Evolutionary conservation across 208 protist species (phyloP).

Genomic region (Trypanosoma lewisi): DNA sequence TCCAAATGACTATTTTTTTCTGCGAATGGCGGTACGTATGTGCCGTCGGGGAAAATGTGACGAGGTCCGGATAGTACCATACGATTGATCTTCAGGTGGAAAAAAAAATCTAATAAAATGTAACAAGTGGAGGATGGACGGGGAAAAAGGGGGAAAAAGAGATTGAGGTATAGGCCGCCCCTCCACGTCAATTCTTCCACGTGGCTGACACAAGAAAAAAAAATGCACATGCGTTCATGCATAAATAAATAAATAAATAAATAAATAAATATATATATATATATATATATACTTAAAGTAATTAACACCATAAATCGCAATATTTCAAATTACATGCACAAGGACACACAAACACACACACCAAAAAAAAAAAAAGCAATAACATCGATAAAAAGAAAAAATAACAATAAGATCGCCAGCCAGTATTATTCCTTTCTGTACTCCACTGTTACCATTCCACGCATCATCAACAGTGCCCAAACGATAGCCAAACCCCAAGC

Average conservation of each 20-base stretch:
- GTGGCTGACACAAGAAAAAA: too few relatives aligned
- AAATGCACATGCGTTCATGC: too few relatives aligned
- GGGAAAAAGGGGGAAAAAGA: too few relatives aligned
- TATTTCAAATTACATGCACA: too few relatives aligned
- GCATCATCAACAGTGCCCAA: slow-evolving; percentile 25
- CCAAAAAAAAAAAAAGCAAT: not conserved
- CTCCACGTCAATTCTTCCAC: too few relatives aligned
- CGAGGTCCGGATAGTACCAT: not conserved
- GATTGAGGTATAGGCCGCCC: too few relatives aligned
- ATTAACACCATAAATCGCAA: too few relatives aligned
- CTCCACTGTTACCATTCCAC: slow-evolving; percentile 39
- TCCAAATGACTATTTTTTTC: not conserved
- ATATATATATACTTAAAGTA: not conserved
- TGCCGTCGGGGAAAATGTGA: not conserved
- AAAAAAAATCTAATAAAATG: slow-evolving; percentile 18
- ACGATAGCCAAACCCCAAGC: slow-evolving; percentile 32
- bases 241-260: slow-evolving; percentile 8
- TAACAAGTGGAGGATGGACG: slow-evolving; percentile 16
- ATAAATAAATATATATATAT: not conserved
- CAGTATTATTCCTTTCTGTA: slow-evolving; percentile 23
- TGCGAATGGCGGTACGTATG: not conserved
- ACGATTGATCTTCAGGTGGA: not conserved
- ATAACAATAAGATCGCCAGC: slow-evolving; percentile 8
- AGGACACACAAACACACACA: slow-evolving; percentile 9
- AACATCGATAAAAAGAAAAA: not conserved